phyloP scores from a whole-genome alignment of 108 stramenopile genomes.

The Fistulifera pelliculosa region DNA sequence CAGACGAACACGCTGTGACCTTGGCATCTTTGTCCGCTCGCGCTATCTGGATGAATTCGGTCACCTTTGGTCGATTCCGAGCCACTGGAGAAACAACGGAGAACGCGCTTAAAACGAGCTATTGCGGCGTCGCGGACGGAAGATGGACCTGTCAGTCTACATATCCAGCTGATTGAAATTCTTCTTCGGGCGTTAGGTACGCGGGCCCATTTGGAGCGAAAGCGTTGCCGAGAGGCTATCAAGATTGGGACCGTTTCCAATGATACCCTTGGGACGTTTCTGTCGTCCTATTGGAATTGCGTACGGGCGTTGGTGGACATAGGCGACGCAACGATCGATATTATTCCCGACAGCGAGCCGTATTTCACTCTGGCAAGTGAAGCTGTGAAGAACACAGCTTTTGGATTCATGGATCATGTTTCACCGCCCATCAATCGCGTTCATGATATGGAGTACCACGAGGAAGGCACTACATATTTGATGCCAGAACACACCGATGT shows the following conservation, averaged over 20 bases:
- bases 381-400: background rate
- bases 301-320: conserved; percentile 34
- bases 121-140: conserved; percentile 1
- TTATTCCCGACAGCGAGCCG: conserved; percentile 17
- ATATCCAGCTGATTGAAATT: background rate
- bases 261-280: conserved; percentile 3
- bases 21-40: conserved; percentile 28
- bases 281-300: conserved; percentile 13
- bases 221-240: conserved; percentile 4
- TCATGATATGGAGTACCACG: background rate
- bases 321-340: conserved; percentile 27
- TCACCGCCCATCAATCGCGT: background rate
- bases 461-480: background rate
- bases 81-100: background rate
- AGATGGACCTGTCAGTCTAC: background rate
- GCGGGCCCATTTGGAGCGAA: background rate
- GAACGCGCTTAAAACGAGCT: conserved; percentile 6
- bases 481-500: background rate
- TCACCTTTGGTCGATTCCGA: background rate
- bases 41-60: conserved; percentile 5
- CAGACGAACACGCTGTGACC: conserved; percentile 25
- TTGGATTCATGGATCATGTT: background rate
- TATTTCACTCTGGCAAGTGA: conserved; percentile 5
- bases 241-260: background rate
- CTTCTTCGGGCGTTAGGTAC: background rate